Conservation (phyloP, 2,329 filamentous ascomycete species). For the Hirsutella minnesotensis region DNA sequence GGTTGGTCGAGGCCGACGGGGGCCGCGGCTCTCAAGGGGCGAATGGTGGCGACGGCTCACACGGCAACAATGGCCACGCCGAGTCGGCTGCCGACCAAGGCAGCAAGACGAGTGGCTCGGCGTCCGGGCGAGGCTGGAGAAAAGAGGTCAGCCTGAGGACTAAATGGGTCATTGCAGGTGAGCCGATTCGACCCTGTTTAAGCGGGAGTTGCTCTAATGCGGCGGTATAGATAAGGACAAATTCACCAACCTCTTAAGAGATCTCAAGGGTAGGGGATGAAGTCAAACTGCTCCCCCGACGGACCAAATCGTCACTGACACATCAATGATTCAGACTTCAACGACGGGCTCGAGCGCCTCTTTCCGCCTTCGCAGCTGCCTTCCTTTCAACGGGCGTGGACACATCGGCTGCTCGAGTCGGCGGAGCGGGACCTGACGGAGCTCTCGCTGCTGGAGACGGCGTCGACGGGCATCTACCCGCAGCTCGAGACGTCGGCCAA, state of each 20-base stretch:
- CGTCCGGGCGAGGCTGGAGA: constrained; percentile 15
- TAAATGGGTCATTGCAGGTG: constrained; percentile 31
- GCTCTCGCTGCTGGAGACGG: constrained; percentile 28
- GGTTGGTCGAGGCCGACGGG: constrained; percentile 20
- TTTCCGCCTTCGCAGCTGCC: constrained; percentile 29
- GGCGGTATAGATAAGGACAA: constrained; percentile 29
- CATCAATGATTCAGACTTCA: constrained; percentile 25
- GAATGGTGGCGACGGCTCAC: too few species aligned
- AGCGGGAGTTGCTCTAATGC: background rate
- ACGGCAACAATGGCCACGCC: too few species aligned
- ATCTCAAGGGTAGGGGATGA: constrained; percentile 23
- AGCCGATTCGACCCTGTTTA: constrained; percentile 3
- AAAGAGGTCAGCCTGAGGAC: constrained; percentile 22
- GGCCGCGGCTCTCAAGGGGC: background rate
- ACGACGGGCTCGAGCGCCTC: constrained; percentile 34
- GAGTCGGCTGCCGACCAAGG: too few species aligned
- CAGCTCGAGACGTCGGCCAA: constrained; percentile 28
- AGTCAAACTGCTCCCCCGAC: background rate
- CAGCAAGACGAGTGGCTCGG: too few species aligned
- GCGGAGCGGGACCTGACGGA: constrained; percentile 28
- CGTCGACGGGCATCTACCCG: constrained; percentile 28
- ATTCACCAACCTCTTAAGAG: constrained; percentile 25
- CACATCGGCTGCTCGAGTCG: constrained; percentile 32
- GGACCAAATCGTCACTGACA: background rate
- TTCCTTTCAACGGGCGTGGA: constrained; percentile 33